Conservation (phyloP, 495 filamentous ascomycete species). For the Talaromyces adpressus region DNA sequence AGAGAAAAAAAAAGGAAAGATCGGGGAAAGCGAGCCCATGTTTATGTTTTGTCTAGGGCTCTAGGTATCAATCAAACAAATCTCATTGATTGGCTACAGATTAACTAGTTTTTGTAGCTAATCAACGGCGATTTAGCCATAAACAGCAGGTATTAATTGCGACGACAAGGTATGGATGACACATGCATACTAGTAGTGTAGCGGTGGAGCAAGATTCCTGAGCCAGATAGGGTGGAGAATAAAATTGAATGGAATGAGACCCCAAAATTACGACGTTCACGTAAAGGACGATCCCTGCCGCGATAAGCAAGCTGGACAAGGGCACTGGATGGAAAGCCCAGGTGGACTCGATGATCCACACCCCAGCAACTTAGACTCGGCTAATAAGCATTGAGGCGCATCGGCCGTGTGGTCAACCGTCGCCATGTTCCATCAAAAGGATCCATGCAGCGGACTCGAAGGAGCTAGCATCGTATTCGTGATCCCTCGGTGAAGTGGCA, state of each 20-base stretch:
- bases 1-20: not conserved
- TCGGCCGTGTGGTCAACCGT: not conserved
- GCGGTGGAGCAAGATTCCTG: not conserved
- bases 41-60: slow-evolving; percentile 2
- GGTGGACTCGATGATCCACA: not conserved
- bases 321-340: not conserved
- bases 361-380: not conserved
- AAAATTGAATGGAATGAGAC: not conserved
- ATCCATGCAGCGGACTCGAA: not conserved
- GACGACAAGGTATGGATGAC: not conserved
- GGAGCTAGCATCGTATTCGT: not conserved
- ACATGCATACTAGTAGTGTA: too few species aligned
- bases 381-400: not conserved
- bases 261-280: not conserved
- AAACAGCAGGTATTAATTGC: not conserved
- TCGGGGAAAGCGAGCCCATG: not conserved
- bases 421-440: not conserved
- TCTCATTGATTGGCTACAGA: not conserved
- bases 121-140: not conserved
- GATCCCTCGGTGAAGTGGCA: not conserved
- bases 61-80: not conserved
- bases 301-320: not conserved
- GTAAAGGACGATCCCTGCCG: not conserved
- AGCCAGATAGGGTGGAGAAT: not conserved
- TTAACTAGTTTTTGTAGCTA: not conserved